Evolutionary conservation across 2,329 filamentous ascomycete genomes (phyloP).

Genomic region (Endothia cerciana): DNA sequence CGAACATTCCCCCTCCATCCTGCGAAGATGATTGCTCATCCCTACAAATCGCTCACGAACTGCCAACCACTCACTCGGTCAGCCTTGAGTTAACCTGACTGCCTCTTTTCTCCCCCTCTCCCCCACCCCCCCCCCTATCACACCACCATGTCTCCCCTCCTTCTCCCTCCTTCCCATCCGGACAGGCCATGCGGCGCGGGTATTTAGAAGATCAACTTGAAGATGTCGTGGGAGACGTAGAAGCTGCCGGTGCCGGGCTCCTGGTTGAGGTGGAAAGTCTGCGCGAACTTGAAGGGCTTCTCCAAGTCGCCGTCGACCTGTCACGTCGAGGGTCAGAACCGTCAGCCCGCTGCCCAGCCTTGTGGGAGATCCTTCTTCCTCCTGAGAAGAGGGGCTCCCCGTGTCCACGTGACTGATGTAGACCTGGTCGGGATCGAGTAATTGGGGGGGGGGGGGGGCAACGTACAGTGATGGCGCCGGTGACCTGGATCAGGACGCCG

Average conservation of each 20-base stretch:
- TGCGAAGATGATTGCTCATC: neutral
- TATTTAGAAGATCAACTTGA: slow-evolving; percentile 65
- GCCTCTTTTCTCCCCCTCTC: too few species aligned
- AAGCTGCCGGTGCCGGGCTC: slow-evolving; percentile 60
- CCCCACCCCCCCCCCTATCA: neutral
- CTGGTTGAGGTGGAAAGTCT: slow-evolving; percentile 70
- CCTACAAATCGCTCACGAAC: slow-evolving; percentile 1
- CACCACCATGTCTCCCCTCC: neutral
- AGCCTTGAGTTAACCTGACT: neutral
- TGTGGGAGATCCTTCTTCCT: neutral
- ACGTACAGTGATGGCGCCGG: slow-evolving; percentile 47
- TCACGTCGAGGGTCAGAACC: slow-evolving; percentile 44
- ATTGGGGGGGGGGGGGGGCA: too few species aligned
- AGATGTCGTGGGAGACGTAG: slow-evolving; percentile 75
- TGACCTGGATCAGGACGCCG: slow-evolving; percentile 70
- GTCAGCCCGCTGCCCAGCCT: slow-evolving; percentile 8
- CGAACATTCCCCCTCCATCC: slow-evolving; percentile 3
- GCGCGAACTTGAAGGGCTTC: slow-evolving; percentile 72
- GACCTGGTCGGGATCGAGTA: too few species aligned
- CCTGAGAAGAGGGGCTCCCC: neutral
- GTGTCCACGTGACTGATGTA: neutral
- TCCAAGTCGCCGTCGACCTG: slow-evolving; percentile 67
- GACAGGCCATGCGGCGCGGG: slow-evolving; percentile 7
- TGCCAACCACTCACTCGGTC: neutral
- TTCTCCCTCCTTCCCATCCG: neutral